Conservation (phyloP, 306 rosid species). For the Cicer arietinum region DNA sequence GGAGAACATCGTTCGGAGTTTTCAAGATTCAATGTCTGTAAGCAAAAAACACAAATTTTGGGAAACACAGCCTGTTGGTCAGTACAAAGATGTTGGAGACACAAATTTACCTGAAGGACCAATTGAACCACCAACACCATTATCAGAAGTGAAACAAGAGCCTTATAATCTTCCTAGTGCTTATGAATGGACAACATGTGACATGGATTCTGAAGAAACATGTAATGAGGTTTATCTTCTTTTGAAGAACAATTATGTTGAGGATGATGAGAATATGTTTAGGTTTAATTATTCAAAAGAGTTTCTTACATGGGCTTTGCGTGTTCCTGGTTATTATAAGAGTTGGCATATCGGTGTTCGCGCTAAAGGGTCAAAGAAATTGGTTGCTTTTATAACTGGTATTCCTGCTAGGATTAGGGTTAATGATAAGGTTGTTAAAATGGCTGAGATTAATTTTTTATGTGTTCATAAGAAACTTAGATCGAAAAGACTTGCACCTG, state of each 20-base stretch:
- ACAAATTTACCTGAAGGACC: conserved; percentile 66
- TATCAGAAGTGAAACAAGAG: conserved; percentile 78
- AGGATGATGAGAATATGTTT: conserved; percentile 58
- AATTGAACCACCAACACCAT: conserved; percentile 66
- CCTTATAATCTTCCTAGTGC: conserved; percentile 74
- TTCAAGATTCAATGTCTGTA: conserved; percentile 68
- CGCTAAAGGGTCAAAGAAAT: conserved; percentile 57
- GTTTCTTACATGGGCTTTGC: conserved; percentile 79
- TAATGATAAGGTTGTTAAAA: conserved; percentile 58
- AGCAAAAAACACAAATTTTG: conserved; percentile 62
- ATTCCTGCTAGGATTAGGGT: conserved; percentile 81
- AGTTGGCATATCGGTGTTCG: conserved; percentile 89
- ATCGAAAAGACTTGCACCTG: conserved; percentile 82
- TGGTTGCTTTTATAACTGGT: conserved; percentile 70
- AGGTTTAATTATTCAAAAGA: conserved; percentile 83
- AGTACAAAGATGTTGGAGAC: conserved; percentile 70
- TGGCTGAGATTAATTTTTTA: conserved; percentile 86
- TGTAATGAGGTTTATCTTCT: conserved; percentile 47
- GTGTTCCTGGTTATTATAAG: conserved; percentile 65
- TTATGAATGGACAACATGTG: conserved; percentile 54
- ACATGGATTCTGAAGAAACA: conserved; percentile 40
- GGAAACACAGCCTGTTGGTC: conserved; percentile 75
- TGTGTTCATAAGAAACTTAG: conserved; percentile 90
- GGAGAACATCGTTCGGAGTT: conserved; percentile 60
- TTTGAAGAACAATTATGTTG: conserved; percentile 70